Base-by-base conservation (phyloP, 2,329 filamentous ascomycete genomes). In the Aspergillus tanneri region DNA sequence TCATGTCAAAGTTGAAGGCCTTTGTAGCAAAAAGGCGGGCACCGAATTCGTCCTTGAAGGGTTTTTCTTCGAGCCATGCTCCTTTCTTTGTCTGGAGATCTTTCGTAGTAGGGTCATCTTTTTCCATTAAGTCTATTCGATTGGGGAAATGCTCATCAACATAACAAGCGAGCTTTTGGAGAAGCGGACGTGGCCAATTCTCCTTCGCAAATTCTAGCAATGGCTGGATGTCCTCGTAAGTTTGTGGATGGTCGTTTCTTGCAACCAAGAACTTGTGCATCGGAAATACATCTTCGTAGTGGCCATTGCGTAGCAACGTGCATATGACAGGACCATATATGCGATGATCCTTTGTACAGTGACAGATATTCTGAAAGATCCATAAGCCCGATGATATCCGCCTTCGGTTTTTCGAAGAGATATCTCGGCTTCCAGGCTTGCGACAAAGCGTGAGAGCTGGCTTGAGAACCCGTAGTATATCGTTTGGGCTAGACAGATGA, bases 11-110 rank as follows among this genome's bases (percentile, higher is more conserved):
- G 1, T 85, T 81, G 18, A 93, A 78, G 66, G 88, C 87, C 48
- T 77, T 85, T 2, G 84, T 87, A 8, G 90, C 90, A 64, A 96
- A 91, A 72, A 90, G 83, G 54, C 85, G 81, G n/a, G 90, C 87
- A 14, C 87, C 86, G 23, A 95, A 78, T 0, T 75, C 70, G 65
- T 93, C 88, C 60, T 81, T 85, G 53, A 83, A 80, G 7, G 70
- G 68, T 50, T 78, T 82, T 27, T 61, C 67, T 16, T 60, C 51
- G 3, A 54, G 37, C 46, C 49, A 51, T 7, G 19, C 5, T 12
- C 50, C 50, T 16, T 24, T 43, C 14, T 38, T 12, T n/a, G 43
- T 2, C 21, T 53, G 35, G 2, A 28, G 16, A 8, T 24, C 19
- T 38, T 49, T 8, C 24, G 24, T 18, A 53, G 39, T 43, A 21